Percentiles rank a stretch among this genome's conserved stretches.
phyloP scores from a whole-genome alignment of 73 alveolate genomes.

The Durusdinium trenchii region DNA sequence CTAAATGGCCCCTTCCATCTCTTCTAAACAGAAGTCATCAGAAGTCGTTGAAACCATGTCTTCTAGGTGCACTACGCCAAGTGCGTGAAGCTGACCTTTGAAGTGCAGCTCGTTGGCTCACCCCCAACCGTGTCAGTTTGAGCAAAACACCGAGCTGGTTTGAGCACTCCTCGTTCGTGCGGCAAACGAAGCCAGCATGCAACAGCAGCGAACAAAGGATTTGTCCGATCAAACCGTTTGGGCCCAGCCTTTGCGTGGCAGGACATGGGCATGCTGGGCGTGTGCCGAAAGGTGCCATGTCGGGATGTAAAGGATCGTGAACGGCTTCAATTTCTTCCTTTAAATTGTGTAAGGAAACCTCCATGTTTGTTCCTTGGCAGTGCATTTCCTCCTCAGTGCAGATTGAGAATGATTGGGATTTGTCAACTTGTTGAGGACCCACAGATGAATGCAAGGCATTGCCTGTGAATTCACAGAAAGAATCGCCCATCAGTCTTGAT shows the following conservation, averaged over 20 bases:
- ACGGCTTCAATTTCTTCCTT: neutral
- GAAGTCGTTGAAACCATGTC: no score
- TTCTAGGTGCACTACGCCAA: conserved; percentile 62
- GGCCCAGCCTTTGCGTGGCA: neutral
- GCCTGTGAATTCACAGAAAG: no score
- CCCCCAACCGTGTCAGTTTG: neutral
- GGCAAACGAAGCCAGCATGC: neutral
- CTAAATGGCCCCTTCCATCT: neutral
- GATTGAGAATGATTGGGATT: no score
- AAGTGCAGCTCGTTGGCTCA: neutral
- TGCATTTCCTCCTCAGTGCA: no score
- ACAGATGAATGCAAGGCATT: no score
- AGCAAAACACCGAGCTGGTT: neutral
- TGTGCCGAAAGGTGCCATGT: conserved; percentile 47
- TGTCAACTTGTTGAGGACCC: no score
- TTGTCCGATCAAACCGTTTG: neutral
- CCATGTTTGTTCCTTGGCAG: no score
- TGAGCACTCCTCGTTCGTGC: neutral
- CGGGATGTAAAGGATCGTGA: neutral
- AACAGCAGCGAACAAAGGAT: neutral
- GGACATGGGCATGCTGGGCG: conserved; percentile 81
- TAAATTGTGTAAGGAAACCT: no score
- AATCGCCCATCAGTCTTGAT: no score
- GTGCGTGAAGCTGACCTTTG: conserved; percentile 63
- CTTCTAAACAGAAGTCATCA: no score